Evolutionary conservation across 2,329 filamentous ascomycete genomes (phyloP).

Genomic region (Hymenoscyphus scutula): DNA sequence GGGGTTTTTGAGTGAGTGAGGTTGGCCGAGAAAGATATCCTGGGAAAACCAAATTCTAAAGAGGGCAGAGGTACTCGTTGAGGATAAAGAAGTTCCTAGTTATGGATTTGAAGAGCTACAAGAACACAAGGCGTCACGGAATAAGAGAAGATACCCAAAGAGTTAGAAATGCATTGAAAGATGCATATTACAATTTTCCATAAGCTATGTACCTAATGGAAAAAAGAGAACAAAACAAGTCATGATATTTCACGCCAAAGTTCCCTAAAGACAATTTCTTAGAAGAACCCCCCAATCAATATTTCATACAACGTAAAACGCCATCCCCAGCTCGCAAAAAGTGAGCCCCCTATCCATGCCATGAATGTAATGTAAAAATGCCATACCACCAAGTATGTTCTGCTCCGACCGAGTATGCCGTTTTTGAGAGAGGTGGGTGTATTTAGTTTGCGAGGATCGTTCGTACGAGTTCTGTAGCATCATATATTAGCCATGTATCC

Average conservation of each 20-base stretch:
- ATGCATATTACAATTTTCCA: conserved; percentile 12
- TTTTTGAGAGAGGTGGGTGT: conserved; percentile 5
- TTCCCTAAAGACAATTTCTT: neutral
- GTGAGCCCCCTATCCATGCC: conserved; percentile 25
- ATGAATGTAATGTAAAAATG: conserved; percentile 17
- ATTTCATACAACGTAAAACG: conserved; percentile 17
- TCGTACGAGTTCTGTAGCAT: conserved; percentile 71
- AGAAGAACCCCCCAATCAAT: neutral
- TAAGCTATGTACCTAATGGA: conserved; percentile 10
- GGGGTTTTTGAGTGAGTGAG: conserved; percentile 33
- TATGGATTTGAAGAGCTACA: neutral
- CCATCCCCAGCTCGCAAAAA: conserved; percentile 7
- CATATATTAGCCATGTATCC: conserved; percentile 15
- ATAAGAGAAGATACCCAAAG: neutral
- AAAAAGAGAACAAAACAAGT: neutral
- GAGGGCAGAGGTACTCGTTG: too few species aligned
- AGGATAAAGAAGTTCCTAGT: neutral
- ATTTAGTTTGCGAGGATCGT: conserved; percentile 80
- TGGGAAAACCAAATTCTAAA: too few species aligned
- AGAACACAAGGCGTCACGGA: too few species aligned
- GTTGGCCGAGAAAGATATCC: too few species aligned
- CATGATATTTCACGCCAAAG: conserved; percentile 6
- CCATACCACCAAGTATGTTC: conserved; percentile 26
- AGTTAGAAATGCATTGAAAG: conserved; percentile 4
- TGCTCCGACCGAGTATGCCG: conserved; percentile 7